Conservation (phyloP, 2,329 filamentous ascomycete genomes). For the Sodiomyces alkalinus region DNA sequence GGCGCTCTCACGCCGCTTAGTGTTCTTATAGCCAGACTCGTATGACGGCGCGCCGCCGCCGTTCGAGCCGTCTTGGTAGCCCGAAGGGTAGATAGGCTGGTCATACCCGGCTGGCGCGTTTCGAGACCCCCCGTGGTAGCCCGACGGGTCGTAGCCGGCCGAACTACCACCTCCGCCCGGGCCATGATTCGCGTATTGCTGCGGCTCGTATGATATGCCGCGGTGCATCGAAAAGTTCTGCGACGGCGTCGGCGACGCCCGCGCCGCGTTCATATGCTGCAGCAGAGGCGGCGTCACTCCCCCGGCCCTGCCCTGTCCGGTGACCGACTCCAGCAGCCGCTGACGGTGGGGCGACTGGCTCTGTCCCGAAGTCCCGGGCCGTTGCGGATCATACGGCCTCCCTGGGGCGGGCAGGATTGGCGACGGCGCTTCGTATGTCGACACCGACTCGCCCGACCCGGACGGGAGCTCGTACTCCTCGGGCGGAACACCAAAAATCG, state of each 20-base stretch:
- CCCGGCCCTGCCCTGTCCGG: slow-evolving; percentile 18
- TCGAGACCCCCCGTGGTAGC: slow-evolving; percentile 6
- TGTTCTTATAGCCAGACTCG: slow-evolving; percentile 21
- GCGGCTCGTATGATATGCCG: slow-evolving; percentile 27
- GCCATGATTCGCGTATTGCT: no score
- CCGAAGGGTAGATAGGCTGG: slow-evolving; percentile 17
- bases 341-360: slow-evolving; percentile 37
- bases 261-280: slow-evolving; percentile 14
- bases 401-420: slow-evolving; percentile 9
- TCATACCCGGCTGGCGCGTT: slow-evolving; percentile 19
- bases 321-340: slow-evolving; percentile 25
- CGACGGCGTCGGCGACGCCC: slow-evolving; percentile 30
- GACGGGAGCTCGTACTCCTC: slow-evolving; percentile 46
- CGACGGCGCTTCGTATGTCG: slow-evolving; percentile 13
- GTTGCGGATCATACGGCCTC: not conserved
- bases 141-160: slow-evolving; percentile 11
- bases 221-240: slow-evolving; percentile 12
- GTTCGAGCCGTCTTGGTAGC: slow-evolving; percentile 13
- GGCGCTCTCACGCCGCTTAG: slow-evolving; percentile 42
- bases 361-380: slow-evolving; percentile 34
- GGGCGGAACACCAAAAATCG: slow-evolving; percentile 63
- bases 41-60: slow-evolving; percentile 16
- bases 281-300: slow-evolving; percentile 33
- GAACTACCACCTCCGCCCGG: no score
- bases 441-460: slow-evolving; percentile 18